Base-by-base conservation (phyloP, 306 rosid species). In the Quercus aquifolioides region DNA sequence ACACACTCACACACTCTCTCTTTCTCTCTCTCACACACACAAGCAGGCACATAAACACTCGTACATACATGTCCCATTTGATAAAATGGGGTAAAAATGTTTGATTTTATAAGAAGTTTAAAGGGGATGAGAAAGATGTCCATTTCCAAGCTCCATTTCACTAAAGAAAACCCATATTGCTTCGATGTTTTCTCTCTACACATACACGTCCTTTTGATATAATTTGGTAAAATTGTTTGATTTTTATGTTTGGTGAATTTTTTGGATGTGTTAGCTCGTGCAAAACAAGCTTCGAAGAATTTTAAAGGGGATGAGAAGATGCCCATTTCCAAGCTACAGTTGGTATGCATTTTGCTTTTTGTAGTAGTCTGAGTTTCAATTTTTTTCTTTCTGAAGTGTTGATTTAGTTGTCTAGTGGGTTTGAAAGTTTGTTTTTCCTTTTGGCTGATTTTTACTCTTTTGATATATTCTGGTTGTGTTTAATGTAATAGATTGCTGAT, bases 251-350 rank as follows among this genome's bases (percentile, higher is more conserved):
- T 81, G 41, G 46, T 81, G 77, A 49, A 49, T 10, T 83, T 83
- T 83, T 43, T 74, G 55, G 19, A 28, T 85, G 74, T 55, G 73
- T 58, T 85, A 92, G 98, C 84, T 82, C 93, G 89, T 17, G 73
- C 87, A 11, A 88, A 88, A 51, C 89, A 87, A 52, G 84, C 76
- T 63, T 76, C 86, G 23, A 90, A 85, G 80, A 90, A 90, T 87
- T 91, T 94, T 46, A 88, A 69, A 78, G 96, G 93, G 60, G 92
- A 86, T 78, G 97, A 88, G 63, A 94, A 82, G 74, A 91, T 92
- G 97, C 87, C 92, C 6, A 85, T 23, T 81, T 92, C 97, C 59
- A 92, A 89, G 84, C 84, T 82, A 63, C 94, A 94, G 59, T 82
- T 92, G 94, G 98, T 94, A 88, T 55, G 82, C 80, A 57, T 68